phyloP scores from a whole-genome alignment of 2,329 filamentous ascomycete genomes.

The Madurella mycetomatis region DNA sequence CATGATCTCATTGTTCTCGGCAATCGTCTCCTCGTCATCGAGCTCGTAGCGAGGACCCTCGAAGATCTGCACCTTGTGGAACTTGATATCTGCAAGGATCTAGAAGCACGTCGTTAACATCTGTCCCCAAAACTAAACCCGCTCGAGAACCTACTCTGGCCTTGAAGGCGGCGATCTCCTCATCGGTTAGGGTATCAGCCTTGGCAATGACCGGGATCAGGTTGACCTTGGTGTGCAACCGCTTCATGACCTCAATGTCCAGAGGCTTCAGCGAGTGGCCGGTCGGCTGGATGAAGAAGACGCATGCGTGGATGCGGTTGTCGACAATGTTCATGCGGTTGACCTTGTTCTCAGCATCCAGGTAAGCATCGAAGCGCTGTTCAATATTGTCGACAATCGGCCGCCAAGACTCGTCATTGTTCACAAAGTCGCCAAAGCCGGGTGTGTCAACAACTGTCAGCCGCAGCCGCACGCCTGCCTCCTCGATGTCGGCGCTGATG shows the following conservation, averaged over 20 bases:
- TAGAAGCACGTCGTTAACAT: conserved; percentile 36
- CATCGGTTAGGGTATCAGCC: conserved; percentile 94
- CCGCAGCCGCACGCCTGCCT: conserved; percentile 93
- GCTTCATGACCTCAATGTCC: conserved; percentile 98
- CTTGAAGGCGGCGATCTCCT: conserved; percentile 94
- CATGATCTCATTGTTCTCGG: conserved; percentile 99
- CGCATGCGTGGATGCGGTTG: conserved; percentile 97
- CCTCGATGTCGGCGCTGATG: conserved; percentile 94
- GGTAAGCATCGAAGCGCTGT: conserved; percentile 95
- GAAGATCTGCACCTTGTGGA: conserved; percentile 98
- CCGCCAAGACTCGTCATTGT: conserved; percentile 99
- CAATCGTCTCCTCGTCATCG: conserved; percentile 98
- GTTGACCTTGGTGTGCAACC: conserved; percentile 99
- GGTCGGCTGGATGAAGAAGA: conserved; percentile 99
- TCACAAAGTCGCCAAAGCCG: conserved; percentile 98
- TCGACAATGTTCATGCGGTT: conserved; percentile 99
- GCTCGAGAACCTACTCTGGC: conserved; percentile 66
- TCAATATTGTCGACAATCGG: conserved; percentile 99
- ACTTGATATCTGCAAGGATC: conserved; percentile 95
- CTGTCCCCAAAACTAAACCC: background rate
- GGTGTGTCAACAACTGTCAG: conserved; percentile 97
- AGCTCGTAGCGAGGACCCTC: conserved; percentile 97
- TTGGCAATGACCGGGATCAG: conserved; percentile 98
- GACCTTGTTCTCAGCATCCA: conserved; percentile 99
- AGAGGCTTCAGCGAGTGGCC: conserved; percentile 97